These are phyloP conservation scores for Fusarium hainanense DNA, from an alignment of 2,329 filamentous ascomycete species.

Conservation along the genomic window DNA sequence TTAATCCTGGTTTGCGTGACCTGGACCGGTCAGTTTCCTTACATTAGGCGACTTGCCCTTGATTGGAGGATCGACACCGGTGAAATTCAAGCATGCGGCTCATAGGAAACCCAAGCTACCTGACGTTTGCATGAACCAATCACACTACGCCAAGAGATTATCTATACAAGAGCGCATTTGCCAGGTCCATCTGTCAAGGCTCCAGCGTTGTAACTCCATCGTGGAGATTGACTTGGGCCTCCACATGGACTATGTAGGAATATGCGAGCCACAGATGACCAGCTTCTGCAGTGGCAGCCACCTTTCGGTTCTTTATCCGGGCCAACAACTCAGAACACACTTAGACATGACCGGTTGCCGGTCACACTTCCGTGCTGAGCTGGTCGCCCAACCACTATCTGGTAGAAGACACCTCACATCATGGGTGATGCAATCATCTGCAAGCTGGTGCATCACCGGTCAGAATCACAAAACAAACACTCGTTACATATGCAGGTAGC, in stretches of 20 bases:
- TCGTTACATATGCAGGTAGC: slow-evolving; percentile 37
- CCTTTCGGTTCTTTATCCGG: slow-evolving; percentile 3
- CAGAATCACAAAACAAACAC: slow-evolving; percentile 29
- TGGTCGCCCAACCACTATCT: background rate
- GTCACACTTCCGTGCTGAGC: slow-evolving; percentile 13
- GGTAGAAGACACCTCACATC: slow-evolving; percentile 14
- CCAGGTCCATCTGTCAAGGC: slow-evolving; percentile 21
- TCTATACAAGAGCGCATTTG: slow-evolving; percentile 10
- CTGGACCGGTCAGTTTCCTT: slow-evolving; percentile 42
- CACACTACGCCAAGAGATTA: slow-evolving; percentile 21
- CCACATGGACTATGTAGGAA: slow-evolving; percentile 4
- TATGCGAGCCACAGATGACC: slow-evolving; percentile 6
- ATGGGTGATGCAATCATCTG: slow-evolving; percentile 31
- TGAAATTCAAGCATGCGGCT: slow-evolving; percentile 36
- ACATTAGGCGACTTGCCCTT: slow-evolving; percentile 31
- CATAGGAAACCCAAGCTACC: slow-evolving; percentile 31
- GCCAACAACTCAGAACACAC: slow-evolving; percentile 5
- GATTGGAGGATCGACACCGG: slow-evolving; percentile 41
- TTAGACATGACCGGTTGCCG: background rate
- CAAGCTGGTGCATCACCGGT: slow-evolving; percentile 26
- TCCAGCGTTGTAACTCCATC: slow-evolving; percentile 23
- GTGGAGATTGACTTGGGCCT: slow-evolving; percentile 17
- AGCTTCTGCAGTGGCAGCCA: slow-evolving; percentile 1
- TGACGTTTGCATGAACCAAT: slow-evolving; percentile 37
- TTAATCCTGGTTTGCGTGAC: slow-evolving; percentile 31